Percentiles rank a stretch among this genome's conserved stretches.
phyloP scores from a whole-genome alignment of 2,329 filamentous ascomycete genomes.

The Monosporascus sp. region DNA sequence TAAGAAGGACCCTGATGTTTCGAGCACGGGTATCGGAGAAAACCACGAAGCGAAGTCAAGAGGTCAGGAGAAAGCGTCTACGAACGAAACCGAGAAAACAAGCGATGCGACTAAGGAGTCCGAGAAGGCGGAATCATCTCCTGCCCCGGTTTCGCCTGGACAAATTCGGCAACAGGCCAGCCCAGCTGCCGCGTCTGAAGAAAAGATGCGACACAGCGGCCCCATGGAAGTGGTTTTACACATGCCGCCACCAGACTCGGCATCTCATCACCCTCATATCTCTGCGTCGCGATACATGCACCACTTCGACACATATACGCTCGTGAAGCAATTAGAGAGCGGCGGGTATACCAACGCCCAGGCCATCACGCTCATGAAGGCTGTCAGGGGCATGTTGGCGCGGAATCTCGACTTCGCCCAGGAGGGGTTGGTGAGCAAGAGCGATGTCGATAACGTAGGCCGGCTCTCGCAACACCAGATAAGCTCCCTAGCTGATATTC shows the following conservation, averaged over 20 bases:
- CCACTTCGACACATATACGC: constrained; percentile 90
- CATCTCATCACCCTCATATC: constrained; percentile 51
- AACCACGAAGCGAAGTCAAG: not conserved
- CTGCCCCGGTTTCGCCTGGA: constrained; percentile 10
- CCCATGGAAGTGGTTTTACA: constrained; percentile 47
- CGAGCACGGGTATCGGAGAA: not conserved
- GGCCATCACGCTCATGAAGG: constrained; percentile 87
- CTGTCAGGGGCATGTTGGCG: constrained; percentile 70
- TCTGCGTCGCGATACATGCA: constrained; percentile 79
- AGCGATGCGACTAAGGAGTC: constrained; percentile 3
- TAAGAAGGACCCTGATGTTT: constrained; percentile 3
- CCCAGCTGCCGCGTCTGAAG: constrained; percentile 28
- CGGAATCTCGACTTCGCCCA: constrained; percentile 78
- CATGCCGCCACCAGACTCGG: constrained; percentile 28
- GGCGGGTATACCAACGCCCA: constrained; percentile 71
- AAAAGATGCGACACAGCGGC: constrained; percentile 36
- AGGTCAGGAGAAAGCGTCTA: constrained; percentile 1
- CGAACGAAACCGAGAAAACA: constrained; percentile 1
- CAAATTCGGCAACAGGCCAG: constrained; percentile 19
- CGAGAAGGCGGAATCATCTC: constrained; percentile 1
- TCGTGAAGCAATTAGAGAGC: constrained; percentile 72
- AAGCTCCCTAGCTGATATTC: constrained; percentile 8
- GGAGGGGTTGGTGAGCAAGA: constrained; percentile 78
- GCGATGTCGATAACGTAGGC: constrained; percentile 75
- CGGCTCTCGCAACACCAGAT: not conserved